Percentiles rank a stretch among this genome's conserved stretches.
Evolutionary conservation across 1,284 basidiomycete species (phyloP).

Genomic region (Macrocystidia cucumis): DNA sequence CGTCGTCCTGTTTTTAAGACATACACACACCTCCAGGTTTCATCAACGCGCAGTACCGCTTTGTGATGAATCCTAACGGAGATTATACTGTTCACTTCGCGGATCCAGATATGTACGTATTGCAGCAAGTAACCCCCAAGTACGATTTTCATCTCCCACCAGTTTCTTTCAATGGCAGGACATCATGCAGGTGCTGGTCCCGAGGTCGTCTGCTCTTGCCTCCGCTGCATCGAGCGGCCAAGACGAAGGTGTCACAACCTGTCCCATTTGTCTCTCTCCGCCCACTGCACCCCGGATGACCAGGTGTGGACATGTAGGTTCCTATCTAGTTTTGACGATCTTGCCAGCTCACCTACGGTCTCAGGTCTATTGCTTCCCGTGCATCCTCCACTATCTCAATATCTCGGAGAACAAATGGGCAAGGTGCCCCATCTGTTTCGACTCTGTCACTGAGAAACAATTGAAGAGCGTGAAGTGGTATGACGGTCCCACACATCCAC

Average conservation of each 20-base stretch:
- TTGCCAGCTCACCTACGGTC: conserved; percentile 8
- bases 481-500: conserved; percentile 32
- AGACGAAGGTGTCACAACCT: conserved; percentile 65
- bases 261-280: conserved; percentile 92
- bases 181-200: conserved; percentile 91
- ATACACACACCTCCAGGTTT: conserved; percentile 47
- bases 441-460: conserved; percentile 86
- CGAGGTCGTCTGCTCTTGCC: conserved; percentile 62
- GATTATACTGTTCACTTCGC: conserved; percentile 95
- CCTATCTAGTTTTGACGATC: conserved; percentile 9
- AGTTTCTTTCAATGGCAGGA: conserved; percentile 96
- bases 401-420: conserved; percentile 83
- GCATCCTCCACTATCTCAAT: conserved; percentile 88
- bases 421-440: conserved; percentile 94
- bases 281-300: conserved; percentile 95
- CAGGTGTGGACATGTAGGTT: conserved; percentile 93
- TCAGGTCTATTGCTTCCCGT: conserved; percentile 86
- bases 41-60: conserved; percentile 91
- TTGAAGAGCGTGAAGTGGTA: conserved; percentile 91
- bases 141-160: conserved; percentile 12
- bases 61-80: conserved; percentile 86
- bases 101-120: conserved; percentile 84
- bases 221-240: conserved; percentile 37
- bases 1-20: conserved; percentile 3
- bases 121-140: conserved; percentile 5